Evolutionary conservation across 768 basidiomycete genomes (phyloP).

Genomic region (Brasilioporus rufonigricans): DNA sequence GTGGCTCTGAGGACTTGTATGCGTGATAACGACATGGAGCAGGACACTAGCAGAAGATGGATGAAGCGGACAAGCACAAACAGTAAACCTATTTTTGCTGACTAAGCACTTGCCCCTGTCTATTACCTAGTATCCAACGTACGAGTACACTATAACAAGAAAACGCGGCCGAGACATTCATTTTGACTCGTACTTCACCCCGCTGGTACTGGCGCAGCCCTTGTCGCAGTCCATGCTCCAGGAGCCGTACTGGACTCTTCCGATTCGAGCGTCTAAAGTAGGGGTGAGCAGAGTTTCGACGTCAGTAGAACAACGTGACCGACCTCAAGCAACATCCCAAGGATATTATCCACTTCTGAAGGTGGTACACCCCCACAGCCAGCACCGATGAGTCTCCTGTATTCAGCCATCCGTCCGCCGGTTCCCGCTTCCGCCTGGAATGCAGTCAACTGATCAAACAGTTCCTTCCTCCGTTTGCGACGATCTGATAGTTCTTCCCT

Average conservation of each 20-base stretch:
- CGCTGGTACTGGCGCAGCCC: slow-evolving; percentile 19
- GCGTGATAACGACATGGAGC: slow-evolving; percentile 31
- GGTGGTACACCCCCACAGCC: slow-evolving; percentile 86
- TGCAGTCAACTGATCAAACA: slow-evolving; percentile 73
- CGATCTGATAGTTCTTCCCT: slow-evolving; percentile 64
- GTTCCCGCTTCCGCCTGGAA: slow-evolving; percentile 92
- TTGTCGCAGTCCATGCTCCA: slow-evolving; percentile 38
- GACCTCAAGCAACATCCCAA: slow-evolving; percentile 84
- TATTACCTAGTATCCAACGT: background rate
- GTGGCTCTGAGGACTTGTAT: slow-evolving; percentile 44
- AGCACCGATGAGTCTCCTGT: slow-evolving; percentile 82
- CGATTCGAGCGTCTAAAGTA: slow-evolving; percentile 68
- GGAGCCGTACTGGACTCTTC: slow-evolving; percentile 71
- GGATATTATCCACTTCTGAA: slow-evolving; percentile 83
- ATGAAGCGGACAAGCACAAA: background rate
- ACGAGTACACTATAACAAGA: slow-evolving; percentile 3
- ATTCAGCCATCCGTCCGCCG: slow-evolving; percentile 84
- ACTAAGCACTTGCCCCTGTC: slow-evolving; percentile 18
- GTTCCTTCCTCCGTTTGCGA: slow-evolving; percentile 63
- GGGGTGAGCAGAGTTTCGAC: slow-evolving; percentile 1
- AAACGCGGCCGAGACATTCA: background rate
- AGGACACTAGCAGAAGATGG: background rate
- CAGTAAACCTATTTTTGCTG: slow-evolving; percentile 3
- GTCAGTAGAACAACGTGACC: slow-evolving; percentile 14
- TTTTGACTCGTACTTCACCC: slow-evolving; percentile 12